Evolutionary conservation across 2,329 filamentous ascomycete species (phyloP).

Genomic region (Penicillium sp.): DNA sequence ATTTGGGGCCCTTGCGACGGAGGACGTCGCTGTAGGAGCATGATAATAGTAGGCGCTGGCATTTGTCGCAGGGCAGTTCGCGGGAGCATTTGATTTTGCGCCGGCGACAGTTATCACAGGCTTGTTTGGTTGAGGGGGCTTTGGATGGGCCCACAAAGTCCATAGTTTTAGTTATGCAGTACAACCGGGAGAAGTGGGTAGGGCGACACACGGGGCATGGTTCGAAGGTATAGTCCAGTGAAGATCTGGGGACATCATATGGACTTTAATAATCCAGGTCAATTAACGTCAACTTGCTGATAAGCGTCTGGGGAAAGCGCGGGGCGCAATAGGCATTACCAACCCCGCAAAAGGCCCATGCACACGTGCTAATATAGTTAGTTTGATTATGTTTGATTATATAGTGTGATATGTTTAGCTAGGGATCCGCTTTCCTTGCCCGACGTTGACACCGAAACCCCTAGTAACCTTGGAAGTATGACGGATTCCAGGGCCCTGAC

Average conservation of each 20-base stretch:
- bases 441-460: not conserved
- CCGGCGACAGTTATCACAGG: conserved; percentile 43
- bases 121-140: conserved; percentile 32
- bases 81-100: conserved; percentile 46
- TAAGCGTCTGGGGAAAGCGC: not conserved
- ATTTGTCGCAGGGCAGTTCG: conserved; percentile 44
- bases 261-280: not conserved
- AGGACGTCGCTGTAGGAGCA: conserved; percentile 43
- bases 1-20: conserved; percentile 41
- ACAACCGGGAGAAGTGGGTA: not conserved
- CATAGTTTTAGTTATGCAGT: conserved; percentile 17
- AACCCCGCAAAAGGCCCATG: conserved; percentile 4
- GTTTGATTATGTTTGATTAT: no score
- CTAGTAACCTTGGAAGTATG: not conserved
- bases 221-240: not conserved
- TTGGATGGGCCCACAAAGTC: conserved; percentile 21
- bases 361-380: not conserved
- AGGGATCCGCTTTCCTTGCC: not conserved
- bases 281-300: not conserved
- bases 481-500: not conserved
- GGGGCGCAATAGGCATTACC: not conserved
- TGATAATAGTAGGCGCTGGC: conserved; percentile 36
- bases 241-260: not conserved
- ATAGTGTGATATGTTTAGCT: not conserved
- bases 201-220: not conserved